Evolutionary conservation across 441 rosid genomes (phyloP), one percentile per base, ranked within the genome.

Genomic region (Daphne laureola): DNA sequence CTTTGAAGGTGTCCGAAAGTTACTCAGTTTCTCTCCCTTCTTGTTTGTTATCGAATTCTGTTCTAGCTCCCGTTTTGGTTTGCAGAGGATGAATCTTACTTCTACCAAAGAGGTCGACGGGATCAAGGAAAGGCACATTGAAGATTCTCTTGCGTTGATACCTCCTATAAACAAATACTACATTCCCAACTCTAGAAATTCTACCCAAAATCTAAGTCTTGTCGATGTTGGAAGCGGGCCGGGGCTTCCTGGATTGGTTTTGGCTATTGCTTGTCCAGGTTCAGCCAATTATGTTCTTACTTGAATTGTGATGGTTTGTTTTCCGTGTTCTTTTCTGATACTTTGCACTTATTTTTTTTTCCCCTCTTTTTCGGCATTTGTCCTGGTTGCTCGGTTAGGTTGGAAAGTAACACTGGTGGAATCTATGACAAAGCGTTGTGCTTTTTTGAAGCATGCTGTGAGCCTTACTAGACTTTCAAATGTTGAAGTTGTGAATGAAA

Each of bases 321-420:
- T 41, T 31, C 11, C 23, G 9, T 45, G 0, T 0, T 14, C 47
- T 46, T n/a, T 45, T 25, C 41, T 4, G 36, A 38, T 46, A 31
- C 16, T 51, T 61, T 53, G 14, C 11, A 3, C n/a, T n/a, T n/a
- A n/a, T n/a, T n/a, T n/a, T n/a, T n/a, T 16, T 49, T 2, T 26
- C 16, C 4, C 23, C 38, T 14, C 25, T 5, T 49, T 8, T n/a
- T 1, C n/a, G 8, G 53, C 26, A 21, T 36, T 58, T 35, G 50
- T 31, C 41, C 43, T 35, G 9, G 17, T 0, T 58, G 52, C 47
- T 58, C 26, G 13, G 23, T 48, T 66, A 86, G 97, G 67, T 59
- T 92, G 94, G 98, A 80, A 77, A 69, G 88, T 86, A 49, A 92
- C 98, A 3, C 78, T 92, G 67, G 53, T 92, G 45, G 98, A 92